Evolutionary conservation across 1,284 basidiomycete species (phyloP).

Genomic region (Boletellus sp.): DNA sequence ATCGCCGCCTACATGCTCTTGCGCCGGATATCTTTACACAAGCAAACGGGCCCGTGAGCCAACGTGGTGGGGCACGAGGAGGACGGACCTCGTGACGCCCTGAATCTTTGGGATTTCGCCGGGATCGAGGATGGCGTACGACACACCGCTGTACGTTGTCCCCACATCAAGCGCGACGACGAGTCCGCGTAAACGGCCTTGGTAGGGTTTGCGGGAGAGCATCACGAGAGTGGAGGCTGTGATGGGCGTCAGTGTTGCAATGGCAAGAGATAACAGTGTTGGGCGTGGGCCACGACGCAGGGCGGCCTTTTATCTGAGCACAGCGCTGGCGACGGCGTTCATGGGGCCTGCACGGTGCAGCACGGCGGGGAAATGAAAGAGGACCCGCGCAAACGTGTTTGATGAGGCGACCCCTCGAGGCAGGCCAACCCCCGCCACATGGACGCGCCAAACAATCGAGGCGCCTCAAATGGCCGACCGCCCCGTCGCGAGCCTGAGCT

Average conservation of each 20-base stretch:
- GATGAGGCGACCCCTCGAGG: too few species aligned
- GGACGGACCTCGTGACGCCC: slow-evolving; percentile 40
- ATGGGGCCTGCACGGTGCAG: not conserved
- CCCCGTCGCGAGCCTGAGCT: slow-evolving; percentile 19
- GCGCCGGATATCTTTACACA: slow-evolving; percentile 38
- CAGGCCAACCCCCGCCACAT: slow-evolving; percentile 19
- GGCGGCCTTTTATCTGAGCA: slow-evolving; percentile 22
- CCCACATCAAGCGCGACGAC: slow-evolving; percentile 52
- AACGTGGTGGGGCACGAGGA: slow-evolving; percentile 6
- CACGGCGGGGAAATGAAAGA: slow-evolving; percentile 21
- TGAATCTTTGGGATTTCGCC: slow-evolving; percentile 46
- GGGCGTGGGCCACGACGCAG: not conserved
- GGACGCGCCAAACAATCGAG: slow-evolving; percentile 24
- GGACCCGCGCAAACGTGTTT: slow-evolving; percentile 7
- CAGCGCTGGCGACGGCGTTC: too few species aligned
- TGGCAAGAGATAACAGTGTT: too few species aligned
- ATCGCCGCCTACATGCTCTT: slow-evolving; percentile 40
- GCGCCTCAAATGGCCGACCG: slow-evolving; percentile 26
- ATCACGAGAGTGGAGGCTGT: slow-evolving; percentile 21
- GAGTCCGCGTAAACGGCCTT: slow-evolving; percentile 37
- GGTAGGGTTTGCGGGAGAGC: slow-evolving; percentile 33
- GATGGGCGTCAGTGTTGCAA: not conserved
- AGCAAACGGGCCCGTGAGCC: not conserved
- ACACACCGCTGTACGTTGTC: slow-evolving; percentile 51
- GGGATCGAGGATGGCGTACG: slow-evolving; percentile 45